Base-by-base conservation (phyloP, 208 protist genomes). In the Balamuthia mandrillaris region DNA sequence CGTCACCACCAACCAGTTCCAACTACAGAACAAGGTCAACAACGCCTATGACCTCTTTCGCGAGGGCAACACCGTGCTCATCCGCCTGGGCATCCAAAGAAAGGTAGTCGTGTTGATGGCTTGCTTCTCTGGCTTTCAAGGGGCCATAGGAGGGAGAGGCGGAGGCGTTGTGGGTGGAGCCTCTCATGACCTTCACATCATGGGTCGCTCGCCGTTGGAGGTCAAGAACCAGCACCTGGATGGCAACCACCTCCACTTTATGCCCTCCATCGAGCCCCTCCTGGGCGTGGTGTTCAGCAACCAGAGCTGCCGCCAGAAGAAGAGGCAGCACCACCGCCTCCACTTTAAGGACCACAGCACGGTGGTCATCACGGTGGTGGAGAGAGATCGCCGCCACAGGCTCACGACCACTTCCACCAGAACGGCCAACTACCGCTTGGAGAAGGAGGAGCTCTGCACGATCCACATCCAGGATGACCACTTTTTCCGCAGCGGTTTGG, bases 11-110 rank as follows among this genome's bases (percentile, higher is more conserved):
- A 52, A 35, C n/a, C 63, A 42, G 24, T 42, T 52, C 39, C 44
- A 74, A 29, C 37, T 74, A 16, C 63, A 74, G 39, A 74, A 74
- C 63, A 74, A 74, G 39, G 63, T 74, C n/a, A 74, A 74, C 63
- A 74, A 74, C 63, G 51, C 63, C n/a, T 74, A 74, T 29, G 63
- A 74, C 41, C 9, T 74, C 39, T n/a, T n/a, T n/a, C 29, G 44
- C 63, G 63, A 74, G 37, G 63, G 63, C 33, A 42, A 74, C 24
- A 52, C 41, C 41, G 24, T 74, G 37, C 63, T 74, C 63, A 74
- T 74, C 33, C 63, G 63, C 24, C 51, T 42, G 41, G 51, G 51
- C 63, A 52, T 74, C 39, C 63, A 74, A 4, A 21, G 63, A 1
- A 74, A 49, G 63, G 41, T 42, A 21, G 35, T 42, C 39, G 51